phyloP scores from a whole-genome alignment of 2,329 filamentous ascomycete genomes.

The Cercospora citrullina region DNA sequence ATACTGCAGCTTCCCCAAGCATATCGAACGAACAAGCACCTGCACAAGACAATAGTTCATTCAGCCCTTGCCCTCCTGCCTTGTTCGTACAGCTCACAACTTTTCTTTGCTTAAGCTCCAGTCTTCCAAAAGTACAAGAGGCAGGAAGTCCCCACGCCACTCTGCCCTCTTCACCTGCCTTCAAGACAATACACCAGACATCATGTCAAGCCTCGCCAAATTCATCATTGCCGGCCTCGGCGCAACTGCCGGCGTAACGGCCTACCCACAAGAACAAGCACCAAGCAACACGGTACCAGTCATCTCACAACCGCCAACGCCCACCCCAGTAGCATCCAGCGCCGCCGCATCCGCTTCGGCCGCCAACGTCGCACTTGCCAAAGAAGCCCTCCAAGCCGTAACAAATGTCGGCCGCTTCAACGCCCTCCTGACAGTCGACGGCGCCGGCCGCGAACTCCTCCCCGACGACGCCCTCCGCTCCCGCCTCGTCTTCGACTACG shows the following conservation, averaged over 20 bases:
- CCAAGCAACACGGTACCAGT: constrained; percentile 12
- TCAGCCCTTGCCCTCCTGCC: not conserved
- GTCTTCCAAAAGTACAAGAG: not conserved
- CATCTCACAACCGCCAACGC: constrained; percentile 15
- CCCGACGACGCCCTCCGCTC: constrained; percentile 9
- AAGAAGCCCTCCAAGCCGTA: constrained; percentile 15
- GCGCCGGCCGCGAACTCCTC: constrained; percentile 17
- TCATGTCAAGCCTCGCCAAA: constrained; percentile 19
- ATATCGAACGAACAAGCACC: constrained; percentile 2
- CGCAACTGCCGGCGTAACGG: constrained; percentile 21
- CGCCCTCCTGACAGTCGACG: constrained; percentile 20
- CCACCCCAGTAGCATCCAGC: constrained; percentile 11
- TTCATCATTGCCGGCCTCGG: constrained; percentile 24
- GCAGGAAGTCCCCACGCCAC: not conserved
- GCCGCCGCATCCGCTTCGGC: constrained; percentile 15
- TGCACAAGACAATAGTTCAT: not conserved
- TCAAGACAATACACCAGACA: not conserved
- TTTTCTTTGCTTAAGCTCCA: not conserved
- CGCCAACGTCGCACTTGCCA: constrained; percentile 17
- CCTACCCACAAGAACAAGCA: constrained; percentile 13
- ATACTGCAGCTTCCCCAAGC: not conserved
- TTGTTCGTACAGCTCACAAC: not conserved
- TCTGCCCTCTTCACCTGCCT: not conserved
- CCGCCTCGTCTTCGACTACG: constrained; percentile 25
- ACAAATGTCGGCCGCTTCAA: constrained; percentile 24